Conservation (phyloP, 164 flowering plant genomes). For the Macadamia integrifolia region DNA sequence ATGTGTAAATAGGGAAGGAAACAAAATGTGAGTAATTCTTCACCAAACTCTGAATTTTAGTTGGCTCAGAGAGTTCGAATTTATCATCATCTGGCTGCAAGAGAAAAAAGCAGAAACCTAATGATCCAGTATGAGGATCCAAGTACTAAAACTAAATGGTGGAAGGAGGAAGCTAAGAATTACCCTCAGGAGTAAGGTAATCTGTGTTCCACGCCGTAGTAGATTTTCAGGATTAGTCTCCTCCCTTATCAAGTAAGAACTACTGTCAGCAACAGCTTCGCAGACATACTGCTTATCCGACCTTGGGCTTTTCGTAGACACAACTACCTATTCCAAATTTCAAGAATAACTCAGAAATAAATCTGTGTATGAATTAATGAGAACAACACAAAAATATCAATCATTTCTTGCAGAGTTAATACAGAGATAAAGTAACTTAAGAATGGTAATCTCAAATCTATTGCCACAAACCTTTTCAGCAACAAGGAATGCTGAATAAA, state of each 20-base stretch:
- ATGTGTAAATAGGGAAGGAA: slow-evolving; percentile 93
- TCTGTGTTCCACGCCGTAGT: slow-evolving; percentile 80
- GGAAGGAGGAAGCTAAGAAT: neutral
- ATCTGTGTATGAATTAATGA: neutral
- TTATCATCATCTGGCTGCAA: slow-evolving; percentile 93
- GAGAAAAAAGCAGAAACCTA: slow-evolving; percentile 7
- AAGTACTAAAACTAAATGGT: neutral
- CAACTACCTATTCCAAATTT: slow-evolving; percentile 55
- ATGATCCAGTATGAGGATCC: neutral
- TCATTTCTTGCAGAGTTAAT: no score
- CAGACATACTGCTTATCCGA: slow-evolving; percentile 94
- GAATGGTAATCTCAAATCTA: neutral
- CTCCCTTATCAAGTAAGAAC: slow-evolving; percentile 80
- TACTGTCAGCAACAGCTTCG: slow-evolving; percentile 87
- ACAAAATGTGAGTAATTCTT: slow-evolving; percentile 97
- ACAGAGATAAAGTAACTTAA: neutral
- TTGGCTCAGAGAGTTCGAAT: slow-evolving; percentile 82
- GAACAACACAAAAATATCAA: neutral
- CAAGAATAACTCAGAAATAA: neutral
- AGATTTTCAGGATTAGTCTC: slow-evolving; percentile 81
- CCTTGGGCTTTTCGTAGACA: slow-evolving; percentile 86
- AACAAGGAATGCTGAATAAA: slow-evolving; percentile 96
- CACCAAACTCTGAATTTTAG: slow-evolving; percentile 71
- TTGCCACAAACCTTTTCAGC: slow-evolving; percentile 60
- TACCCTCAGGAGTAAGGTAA: slow-evolving; percentile 82